Evolutionary conservation across 2,329 filamentous ascomycete genomes (phyloP).

Genomic region (Penicillium sp.): DNA sequence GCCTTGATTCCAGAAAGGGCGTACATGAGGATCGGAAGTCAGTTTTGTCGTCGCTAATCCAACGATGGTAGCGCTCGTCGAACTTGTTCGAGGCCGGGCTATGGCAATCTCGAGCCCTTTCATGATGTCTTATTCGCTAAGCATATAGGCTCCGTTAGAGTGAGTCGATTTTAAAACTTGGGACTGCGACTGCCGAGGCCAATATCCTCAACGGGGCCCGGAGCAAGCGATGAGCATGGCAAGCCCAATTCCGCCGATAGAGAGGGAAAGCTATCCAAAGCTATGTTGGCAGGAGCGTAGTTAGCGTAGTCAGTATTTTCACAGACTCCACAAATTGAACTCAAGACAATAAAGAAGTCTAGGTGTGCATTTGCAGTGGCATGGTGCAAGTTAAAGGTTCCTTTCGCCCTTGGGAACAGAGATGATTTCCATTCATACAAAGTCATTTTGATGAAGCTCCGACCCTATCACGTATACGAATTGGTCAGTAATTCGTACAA

Average conservation of each 20-base stretch:
- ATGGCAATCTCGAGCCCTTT: neutral
- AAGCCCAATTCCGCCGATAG: neutral
- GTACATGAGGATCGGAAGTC: neutral
- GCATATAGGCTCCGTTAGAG: neutral
- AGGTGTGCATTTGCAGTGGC: neutral
- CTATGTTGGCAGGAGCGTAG: neutral
- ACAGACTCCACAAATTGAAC: neutral
- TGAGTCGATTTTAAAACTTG: neutral
- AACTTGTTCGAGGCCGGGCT: neutral
- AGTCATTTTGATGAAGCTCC: neutral
- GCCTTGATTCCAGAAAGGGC: neutral
- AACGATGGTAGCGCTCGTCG: neutral
- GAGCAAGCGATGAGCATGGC: neutral
- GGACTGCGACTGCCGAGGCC: neutral
- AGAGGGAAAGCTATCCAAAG: neutral
- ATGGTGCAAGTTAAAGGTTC: neutral
- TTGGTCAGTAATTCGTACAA: too few relatives aligned
- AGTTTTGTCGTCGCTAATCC: neutral
- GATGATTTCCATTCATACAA: neutral
- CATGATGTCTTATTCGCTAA: neutral
- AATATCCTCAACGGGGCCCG: neutral
- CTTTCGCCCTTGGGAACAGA: neutral
- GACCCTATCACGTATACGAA: neutral
- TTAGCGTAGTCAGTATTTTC: neutral
- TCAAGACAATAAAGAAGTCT: constrained; percentile 4